Evolutionary conservation across 2,329 filamentous ascomycete species (phyloP).

Genomic region (Fusarium verrucosum): DNA sequence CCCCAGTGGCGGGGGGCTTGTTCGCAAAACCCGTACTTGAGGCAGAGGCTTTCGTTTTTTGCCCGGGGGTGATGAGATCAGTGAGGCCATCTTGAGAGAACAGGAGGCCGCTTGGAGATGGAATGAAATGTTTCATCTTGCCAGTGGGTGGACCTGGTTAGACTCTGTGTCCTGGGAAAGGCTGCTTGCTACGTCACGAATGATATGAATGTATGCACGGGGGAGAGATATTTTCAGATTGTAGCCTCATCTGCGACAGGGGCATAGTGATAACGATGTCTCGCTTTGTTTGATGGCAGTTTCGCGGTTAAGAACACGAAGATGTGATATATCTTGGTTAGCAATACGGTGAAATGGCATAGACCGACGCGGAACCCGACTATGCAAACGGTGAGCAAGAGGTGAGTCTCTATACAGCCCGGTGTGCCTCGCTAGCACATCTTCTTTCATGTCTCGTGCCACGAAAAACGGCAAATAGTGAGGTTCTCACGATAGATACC

Average conservation of each 20-base stretch:
- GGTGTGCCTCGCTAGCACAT: background rate
- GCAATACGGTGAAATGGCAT: conserved; percentile 1
- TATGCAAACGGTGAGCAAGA: background rate
- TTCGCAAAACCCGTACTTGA: conserved; percentile 31
- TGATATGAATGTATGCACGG: conserved; percentile 29
- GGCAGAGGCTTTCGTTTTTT: conserved; percentile 26
- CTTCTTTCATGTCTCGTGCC: conserved; percentile 1
- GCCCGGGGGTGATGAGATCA: conserved; percentile 33
- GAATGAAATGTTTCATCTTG: conserved; percentile 19
- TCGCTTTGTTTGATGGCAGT: background rate
- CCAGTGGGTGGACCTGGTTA: conserved; percentile 21
- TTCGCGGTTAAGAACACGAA: background rate
- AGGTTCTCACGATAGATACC: conserved; percentile 21
- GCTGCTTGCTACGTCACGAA: conserved; percentile 38
- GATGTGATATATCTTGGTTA: conserved; percentile 11
- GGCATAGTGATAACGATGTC: conserved; percentile 1
- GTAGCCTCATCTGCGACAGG: conserved; percentile 32
- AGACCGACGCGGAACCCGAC: background rate
- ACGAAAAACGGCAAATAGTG: conserved; percentile 11
- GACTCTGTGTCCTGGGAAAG: conserved; percentile 14
- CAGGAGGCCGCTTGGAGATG: conserved; percentile 29
- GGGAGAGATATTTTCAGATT: conserved; percentile 19
- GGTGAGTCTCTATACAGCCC: background rate
- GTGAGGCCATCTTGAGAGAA: conserved; percentile 42
- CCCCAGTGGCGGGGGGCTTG: conserved; percentile 39